Evolutionary conservation across 306 rosid genomes (phyloP), one percentile per base, ranked within the genome.

Genomic region (Arachis hypogaea): DNA sequence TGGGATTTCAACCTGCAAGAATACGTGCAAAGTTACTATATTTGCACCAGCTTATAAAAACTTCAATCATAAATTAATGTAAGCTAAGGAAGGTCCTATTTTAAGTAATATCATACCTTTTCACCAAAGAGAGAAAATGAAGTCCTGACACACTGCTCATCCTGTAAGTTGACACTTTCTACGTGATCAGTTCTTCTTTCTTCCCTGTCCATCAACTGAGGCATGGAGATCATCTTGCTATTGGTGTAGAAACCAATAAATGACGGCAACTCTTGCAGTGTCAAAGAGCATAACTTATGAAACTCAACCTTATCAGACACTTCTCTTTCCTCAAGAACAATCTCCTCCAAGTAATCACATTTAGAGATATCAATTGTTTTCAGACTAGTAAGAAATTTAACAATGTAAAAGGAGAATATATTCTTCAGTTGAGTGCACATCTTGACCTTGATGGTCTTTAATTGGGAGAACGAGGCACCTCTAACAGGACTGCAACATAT

Each of bases 301-400:
- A 78, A 72, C 8, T 71, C 9, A 30, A 59, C 66, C 5, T 38
- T 43, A 2, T 7, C 61, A 28, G 2, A 9, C 16, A 2, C 52
- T 33, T 51, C 41, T 18, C 68, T 5, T 50, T 67, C 60, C 59
- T 18, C 9, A 7, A 40, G 30, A 45, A 81, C 72, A 14, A 78
- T 52, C 40, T 67, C 63, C 14, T 81, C 36, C 69, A 78, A 30
- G 11, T 16, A 30, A 7, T 2, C 5, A 52, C 81, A 81, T 8
- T 67, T 46, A 72, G 75, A 78, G 45, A 75, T 73, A n/a, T 78
- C 77, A 44, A 68, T 16, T 61, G 59, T 43, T 75, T 85, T 59
- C 0, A 81, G 69, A 47, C 71, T 51, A 5, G 7, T 0, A 69
- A 81, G 76, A 54, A 77, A 43, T 16, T 44, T 30, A 29, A 56